Evolutionary conservation across 345 rosid species (phyloP), one percentile per base, ranked within the genome.

Genomic region (Gossypium mustelinum): DNA sequence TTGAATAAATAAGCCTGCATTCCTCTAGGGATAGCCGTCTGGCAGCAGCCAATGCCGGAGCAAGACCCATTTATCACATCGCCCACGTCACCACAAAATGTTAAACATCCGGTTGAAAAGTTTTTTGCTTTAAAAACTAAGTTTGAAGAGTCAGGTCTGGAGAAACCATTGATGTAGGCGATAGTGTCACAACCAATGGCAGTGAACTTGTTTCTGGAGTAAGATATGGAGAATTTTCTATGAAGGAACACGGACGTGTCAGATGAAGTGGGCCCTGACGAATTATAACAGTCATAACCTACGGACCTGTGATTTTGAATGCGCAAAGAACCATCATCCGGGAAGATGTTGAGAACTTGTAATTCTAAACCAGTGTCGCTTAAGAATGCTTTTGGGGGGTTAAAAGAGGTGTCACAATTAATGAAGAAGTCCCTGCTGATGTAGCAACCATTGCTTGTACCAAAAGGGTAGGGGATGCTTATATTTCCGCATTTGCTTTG

Each of bases 61-160:
- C 79, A 79, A 1, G 27, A 51, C 2, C 45, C 73, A 7, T 51
- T 10, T 27, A 51, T 55, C 51, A 64, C 43, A 27, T 52, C 48
- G n/a, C 9, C 2, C 7, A 11, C 7, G 0, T 39, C 13, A 17
- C 13, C 4, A 43, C 89, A 88, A 2, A 54, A 5, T 3, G 88
- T 79, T 63, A 82, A 22, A 60, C 88, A 85, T 29, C 89, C 85
- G 7, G 76, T 79, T 2, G 72, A 56, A 71, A 77, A 82, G 0
- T 20, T 3, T 5, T 34, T 5, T 34, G 0, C 41, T 34, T 0
- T 34, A 34, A 4, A 4, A 4, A 4, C 39, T 3, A 0, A 0
- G 39, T 3, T 0, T 29, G 39, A 29, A 29, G 1, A 3, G 1
- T 13, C 51, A 2, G 55, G 7, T 34, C 18, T 48, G 7, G 27